phyloP scores from a whole-genome alignment of 306 rosid genomes.

The Cyclanthera cordifolia region DNA sequence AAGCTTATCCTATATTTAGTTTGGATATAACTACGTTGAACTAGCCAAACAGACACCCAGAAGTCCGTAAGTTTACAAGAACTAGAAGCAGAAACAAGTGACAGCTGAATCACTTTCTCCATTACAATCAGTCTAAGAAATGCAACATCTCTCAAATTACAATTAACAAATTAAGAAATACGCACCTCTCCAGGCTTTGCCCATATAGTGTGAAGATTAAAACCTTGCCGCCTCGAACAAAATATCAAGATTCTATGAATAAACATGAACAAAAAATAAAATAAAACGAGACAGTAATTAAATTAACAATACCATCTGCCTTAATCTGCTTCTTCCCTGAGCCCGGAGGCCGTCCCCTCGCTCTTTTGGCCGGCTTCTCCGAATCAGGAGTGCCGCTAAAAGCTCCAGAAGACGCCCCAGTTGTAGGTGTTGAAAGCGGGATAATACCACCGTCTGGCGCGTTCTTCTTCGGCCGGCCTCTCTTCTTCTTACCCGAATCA shows the following conservation, averaged over 20 bases:
- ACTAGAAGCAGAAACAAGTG: slow-evolving; percentile 1
- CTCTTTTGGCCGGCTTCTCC: slow-evolving; percentile 45
- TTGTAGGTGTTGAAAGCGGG: slow-evolving; percentile 42
- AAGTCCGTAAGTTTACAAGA: background rate
- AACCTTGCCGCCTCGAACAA: slow-evolving; percentile 37
- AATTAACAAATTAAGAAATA: background rate
- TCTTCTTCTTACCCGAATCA: slow-evolving; percentile 54
- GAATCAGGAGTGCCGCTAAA: slow-evolving; percentile 42
- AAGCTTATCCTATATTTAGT: background rate
- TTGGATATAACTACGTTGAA: background rate
- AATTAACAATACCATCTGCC: slow-evolving; percentile 33
- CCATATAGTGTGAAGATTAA: slow-evolving; percentile 56
- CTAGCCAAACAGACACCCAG: background rate
- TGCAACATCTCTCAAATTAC: background rate
- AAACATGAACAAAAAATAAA: background rate
- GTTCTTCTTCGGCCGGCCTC: slow-evolving; percentile 86
- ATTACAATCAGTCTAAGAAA: background rate
- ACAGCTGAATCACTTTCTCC: background rate
- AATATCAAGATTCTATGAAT: background rate
- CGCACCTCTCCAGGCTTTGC: slow-evolving; percentile 72
- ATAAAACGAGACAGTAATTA: background rate
- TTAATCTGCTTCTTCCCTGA: slow-evolving; percentile 62
- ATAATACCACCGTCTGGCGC: slow-evolving; percentile 69
- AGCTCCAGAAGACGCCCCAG: too few relatives aligned
- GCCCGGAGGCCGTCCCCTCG: slow-evolving; percentile 75